Percentiles rank a stretch among this genome's conserved stretches.
Evolutionary conservation across 257 asterid genomes (phyloP).

Genomic region (Parsonsia alboflavescens): DNA sequence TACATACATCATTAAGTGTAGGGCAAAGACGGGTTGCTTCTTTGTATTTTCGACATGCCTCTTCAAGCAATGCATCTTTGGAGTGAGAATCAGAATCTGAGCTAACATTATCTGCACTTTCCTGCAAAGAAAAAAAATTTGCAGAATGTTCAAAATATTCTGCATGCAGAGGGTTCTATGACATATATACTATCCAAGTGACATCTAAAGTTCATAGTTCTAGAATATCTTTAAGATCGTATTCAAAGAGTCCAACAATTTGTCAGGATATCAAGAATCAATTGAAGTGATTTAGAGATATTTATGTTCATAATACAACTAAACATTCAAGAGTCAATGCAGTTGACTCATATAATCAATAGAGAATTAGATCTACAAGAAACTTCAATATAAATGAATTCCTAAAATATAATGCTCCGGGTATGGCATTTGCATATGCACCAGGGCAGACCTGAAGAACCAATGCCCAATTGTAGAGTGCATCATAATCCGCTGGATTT

Average conservation of each 20-base stretch:
- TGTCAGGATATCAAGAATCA: slow-evolving; percentile 2
- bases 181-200: slow-evolving; percentile 8
- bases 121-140: slow-evolving; percentile 54
- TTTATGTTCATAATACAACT: background rate
- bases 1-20: slow-evolving; percentile 87
- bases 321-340: background rate
- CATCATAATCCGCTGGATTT: slow-evolving; percentile 94
- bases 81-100: slow-evolving; percentile 86
- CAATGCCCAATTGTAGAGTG: slow-evolving; percentile 96
- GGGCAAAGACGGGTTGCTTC: slow-evolving; percentile 97
- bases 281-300: background rate
- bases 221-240: background rate
- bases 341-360: background rate
- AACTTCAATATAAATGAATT: background rate
- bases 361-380: background rate
- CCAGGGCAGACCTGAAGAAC: slow-evolving; percentile 78
- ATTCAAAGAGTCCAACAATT: background rate
- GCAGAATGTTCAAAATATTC: slow-evolving; percentile 9
- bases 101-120: slow-evolving; percentile 94
- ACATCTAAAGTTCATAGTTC: background rate
- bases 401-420: background rate
- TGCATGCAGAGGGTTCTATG: slow-evolving; percentile 10
- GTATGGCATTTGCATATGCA: slow-evolving; percentile 15
- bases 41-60: slow-evolving; percentile 93
- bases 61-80: slow-evolving; percentile 92